These are phyloP conservation scores for Tetraselmis chui DNA, from an alignment of 139 green algal genomes.

Conservation along the genomic window DNA sequence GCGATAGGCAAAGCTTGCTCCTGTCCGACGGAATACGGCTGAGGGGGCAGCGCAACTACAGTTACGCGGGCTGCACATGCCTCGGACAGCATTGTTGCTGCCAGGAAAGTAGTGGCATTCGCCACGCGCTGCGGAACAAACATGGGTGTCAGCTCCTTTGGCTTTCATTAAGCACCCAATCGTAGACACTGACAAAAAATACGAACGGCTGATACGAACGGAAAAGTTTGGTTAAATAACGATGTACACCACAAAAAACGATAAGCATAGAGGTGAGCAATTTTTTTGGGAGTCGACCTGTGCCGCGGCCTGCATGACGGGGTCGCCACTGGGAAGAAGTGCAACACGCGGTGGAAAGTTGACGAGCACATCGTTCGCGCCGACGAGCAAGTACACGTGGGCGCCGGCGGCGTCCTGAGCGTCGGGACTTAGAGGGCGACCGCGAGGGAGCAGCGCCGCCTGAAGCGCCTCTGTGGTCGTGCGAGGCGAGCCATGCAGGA, in stretches of 20 bases:
- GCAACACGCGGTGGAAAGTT: background rate
- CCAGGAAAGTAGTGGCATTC: background rate
- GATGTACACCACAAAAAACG: too few relatives aligned
- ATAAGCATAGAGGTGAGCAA: too few relatives aligned
- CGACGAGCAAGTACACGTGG: background rate
- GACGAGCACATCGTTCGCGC: background rate
- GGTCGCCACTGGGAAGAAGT: background rate
- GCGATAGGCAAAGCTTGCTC: background rate
- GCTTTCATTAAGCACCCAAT: too few relatives aligned
- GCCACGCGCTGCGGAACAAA: background rate
- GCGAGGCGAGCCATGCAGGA: background rate
- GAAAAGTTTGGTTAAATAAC: too few relatives aligned
- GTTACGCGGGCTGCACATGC: background rate
- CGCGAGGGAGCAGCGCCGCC: background rate
- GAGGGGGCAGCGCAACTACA: background rate
- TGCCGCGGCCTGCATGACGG: background rate
- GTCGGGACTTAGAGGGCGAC: background rate
- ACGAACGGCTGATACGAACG: too few relatives aligned
- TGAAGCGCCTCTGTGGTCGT: background rate
- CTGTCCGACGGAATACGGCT: background rate
- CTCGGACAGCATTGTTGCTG: background rate
- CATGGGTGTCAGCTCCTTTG: too few relatives aligned
- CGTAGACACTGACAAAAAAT: too few relatives aligned
- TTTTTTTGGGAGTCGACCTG: too few relatives aligned
- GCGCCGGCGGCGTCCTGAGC: background rate